Base-by-base conservation (phyloP, 2,329 filamentous ascomycete species). In the Botrytis hyacinthi region DNA sequence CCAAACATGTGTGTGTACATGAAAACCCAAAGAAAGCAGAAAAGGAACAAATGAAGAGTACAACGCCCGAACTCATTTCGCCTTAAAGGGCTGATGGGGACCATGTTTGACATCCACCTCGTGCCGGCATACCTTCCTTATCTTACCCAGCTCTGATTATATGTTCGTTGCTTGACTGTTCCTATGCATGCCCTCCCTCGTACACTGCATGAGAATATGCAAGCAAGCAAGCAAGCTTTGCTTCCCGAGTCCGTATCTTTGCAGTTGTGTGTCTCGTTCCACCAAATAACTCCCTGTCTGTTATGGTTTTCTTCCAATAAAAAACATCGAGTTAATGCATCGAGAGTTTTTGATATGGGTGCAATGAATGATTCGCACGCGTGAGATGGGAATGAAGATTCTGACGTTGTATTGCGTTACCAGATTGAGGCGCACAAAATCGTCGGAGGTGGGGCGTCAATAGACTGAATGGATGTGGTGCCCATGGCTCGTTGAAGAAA, bases 41-140 rank as follows among this genome's bases (percentile, higher is more conserved):
- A n/a, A 20, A 40, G 29, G 44, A 29, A 29, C 29, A 42, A 29
- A 22, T 9, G 35, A 26, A 42, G 46, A 57, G 48, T 42, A 68
- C 26, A 57, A 57, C 54, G 40, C 8, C 66, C 48, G 26, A 42
- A 26, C 40, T 57, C 2, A 48, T 16, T 73, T 73, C 35, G 65
- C 71, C 71, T 73, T 73, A n/a, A 70, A 73, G 44, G 65, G 71
- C 57, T 62, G 65, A 73, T 46, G 65, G 65, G 54, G 20, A 54
- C 37, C 60, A 57, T 72, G 61, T 72, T 72, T 46, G 44, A 72
- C 60, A 66, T 57, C 35, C 35, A 57, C 12, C n/a, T 37, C 51
- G 51, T 68, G 32, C 51, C 62, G 62, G 62, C 20, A 57, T 57
- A 42, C 46, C 26, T 68, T 68, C 48, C 48, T 29, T 57, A 32